These are phyloP conservation scores for Echinosophora koreensis DNA, from an alignment of 306 rosid genomes.

Conservation along the genomic window DNA sequence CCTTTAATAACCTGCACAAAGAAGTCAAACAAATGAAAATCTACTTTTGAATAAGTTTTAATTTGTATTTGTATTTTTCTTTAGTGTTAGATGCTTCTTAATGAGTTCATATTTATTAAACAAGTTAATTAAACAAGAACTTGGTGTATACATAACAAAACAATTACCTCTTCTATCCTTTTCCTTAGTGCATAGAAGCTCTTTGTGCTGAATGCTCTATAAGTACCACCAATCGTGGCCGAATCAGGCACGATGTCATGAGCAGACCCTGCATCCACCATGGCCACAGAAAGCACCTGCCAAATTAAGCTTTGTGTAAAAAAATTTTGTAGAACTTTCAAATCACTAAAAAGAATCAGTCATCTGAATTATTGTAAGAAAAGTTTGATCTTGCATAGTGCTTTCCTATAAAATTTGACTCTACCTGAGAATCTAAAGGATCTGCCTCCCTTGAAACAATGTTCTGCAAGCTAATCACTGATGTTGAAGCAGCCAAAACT, in stretches of 20 bases:
- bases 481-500: slow-evolving; percentile 80
- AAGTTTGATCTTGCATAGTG: background rate
- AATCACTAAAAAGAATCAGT: slow-evolving; percentile 20
- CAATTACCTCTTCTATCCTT: slow-evolving; percentile 85
- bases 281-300: slow-evolving; percentile 91
- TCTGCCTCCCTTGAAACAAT: slow-evolving; percentile 87
- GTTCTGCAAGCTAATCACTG: slow-evolving; percentile 82
- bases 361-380: background rate
- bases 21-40: slow-evolving; percentile 9
- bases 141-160: background rate
- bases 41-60: background rate
- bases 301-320: slow-evolving; percentile 27
- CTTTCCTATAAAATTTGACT: slow-evolving; percentile 9
- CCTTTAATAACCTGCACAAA: slow-evolving; percentile 66
- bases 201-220: slow-evolving; percentile 76
- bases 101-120: background rate
- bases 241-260: slow-evolving; percentile 77
- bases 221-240: slow-evolving; percentile 75
- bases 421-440: slow-evolving; percentile 92
- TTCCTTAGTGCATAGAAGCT: slow-evolving; percentile 68
- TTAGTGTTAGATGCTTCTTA: background rate
- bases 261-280: slow-evolving; percentile 67
- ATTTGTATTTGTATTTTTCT: background rate
- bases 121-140: background rate
- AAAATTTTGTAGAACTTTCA: slow-evolving; percentile 7